Base-by-base conservation (phyloP, 768 basidiomycete species). In the Psilocybe subaeruginosa region DNA sequence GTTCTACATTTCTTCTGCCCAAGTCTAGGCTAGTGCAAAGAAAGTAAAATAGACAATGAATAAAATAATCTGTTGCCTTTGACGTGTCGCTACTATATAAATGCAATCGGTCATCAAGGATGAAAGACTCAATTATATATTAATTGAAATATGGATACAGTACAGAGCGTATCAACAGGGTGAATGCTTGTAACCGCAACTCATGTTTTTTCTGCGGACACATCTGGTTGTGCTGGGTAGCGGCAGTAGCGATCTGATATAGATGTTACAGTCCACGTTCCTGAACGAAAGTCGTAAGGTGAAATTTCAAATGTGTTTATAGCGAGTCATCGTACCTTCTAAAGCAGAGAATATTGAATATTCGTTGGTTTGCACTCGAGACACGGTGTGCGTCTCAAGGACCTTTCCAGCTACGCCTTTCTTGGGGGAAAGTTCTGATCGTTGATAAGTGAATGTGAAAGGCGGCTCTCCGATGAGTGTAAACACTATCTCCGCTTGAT, bases 361-460 rank as follows among this genome's bases (percentile, higher is more conserved):
- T 66, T 89, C 87, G 19, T 86, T 82, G 29, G 79, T 84, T 68
- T 80, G 85, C 2, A 94, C 82, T 2, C 90, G 88, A 14, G 92
- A 92, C 17, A 95, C 92, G 0, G 94, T 96, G 69, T 96, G 94
- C 16, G 93, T 93, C 74, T 96, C 94, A 6, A 96, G 81, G n/a
- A 95, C 86, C 69, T 90, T 92, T 54, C 86, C 87, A 45, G 85
- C 79, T 65, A 84, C 88, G 31, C 89, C 88, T 71, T 91, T 91
- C 76, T 83, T 86, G 3, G 78, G 73, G 53, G 80, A 82, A 17
- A 87, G 81, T 73, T 93, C 93, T 2, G 92, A 83, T 50, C 93
- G 85, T 72, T 95, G 92, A 75, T 96, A 96, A 0, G 95, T 95
- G 76, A 99, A 98, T 1, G 95, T 90, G 77, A 98, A 99, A 0